These are phyloP conservation scores for Leccinum boreale DNA, from an alignment of 768 basidiomycete genomes.

Conservation along the genomic window DNA sequence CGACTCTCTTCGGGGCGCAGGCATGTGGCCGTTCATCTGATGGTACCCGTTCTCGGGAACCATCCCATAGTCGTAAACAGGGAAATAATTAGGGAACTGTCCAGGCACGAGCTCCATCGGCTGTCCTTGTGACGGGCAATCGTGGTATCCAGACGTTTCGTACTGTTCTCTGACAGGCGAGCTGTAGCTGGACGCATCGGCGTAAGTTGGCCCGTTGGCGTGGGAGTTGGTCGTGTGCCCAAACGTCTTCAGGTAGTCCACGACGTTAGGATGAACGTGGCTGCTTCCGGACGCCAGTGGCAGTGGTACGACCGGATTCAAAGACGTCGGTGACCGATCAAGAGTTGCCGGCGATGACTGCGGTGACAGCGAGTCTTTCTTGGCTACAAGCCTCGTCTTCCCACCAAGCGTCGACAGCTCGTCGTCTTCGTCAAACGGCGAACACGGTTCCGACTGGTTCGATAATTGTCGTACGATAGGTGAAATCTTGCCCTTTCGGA, in stretches of 20 bases:
- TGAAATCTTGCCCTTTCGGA: conserved; percentile 53
- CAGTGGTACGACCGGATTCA: conserved; percentile 69
- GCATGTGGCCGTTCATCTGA: conserved; percentile 39
- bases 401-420: conserved; percentile 64
- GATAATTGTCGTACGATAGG: conserved; percentile 37
- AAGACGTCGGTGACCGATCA: conserved; percentile 68
- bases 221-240: conserved; percentile 25
- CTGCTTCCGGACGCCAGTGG: conserved; percentile 52
- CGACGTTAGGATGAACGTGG: conserved; percentile 57
- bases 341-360: conserved; percentile 38
- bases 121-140: conserved; percentile 24
- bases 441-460: conserved; percentile 38
- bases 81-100: conserved; percentile 66
- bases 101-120: conserved; percentile 32
- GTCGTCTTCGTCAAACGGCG: conserved; percentile 53
- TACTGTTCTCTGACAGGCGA: conserved; percentile 25
- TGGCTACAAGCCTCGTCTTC: conserved; percentile 60
- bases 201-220: conserved; percentile 20
- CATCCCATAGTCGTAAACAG: conserved; percentile 68
- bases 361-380: conserved; percentile 57
- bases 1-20: conserved; percentile 36
- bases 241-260: conserved; percentile 70
- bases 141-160: conserved; percentile 20
- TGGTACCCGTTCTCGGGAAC: conserved; percentile 31
- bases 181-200: conserved; percentile 23